Evolutionary conservation across 257 asterid genomes (phyloP), one percentile per base, ranked within the genome.

Genomic region (Lithospermum erythrorhizon): DNA sequence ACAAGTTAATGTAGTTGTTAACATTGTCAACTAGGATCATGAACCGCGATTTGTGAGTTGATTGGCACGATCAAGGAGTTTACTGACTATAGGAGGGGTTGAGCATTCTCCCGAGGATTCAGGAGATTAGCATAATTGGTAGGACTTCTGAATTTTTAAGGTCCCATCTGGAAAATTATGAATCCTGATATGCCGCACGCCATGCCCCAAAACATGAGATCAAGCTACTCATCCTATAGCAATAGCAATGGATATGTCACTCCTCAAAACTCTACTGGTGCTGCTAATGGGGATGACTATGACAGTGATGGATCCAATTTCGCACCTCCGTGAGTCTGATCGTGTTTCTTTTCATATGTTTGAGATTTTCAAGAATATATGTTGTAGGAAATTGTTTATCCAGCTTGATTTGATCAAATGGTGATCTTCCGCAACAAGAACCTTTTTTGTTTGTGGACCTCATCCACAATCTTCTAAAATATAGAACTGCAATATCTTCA

Each of bases 261-360:
- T 59, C 90, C 81, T 0, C 83, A 79, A 76, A 72, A 72, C 78
- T 84, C 95, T 29, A 84, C 70, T 74, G 75, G 80, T 27, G 69
- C 78, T 70, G 80, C 95, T 53, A 86, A 82, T 45, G 95, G 85
- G 22, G 97, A 93, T 21, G 98, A 86, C 55, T 93, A 89, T 63
- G 98, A 89, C 73, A 88, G 95, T 24, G 98, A 93, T 80, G 95
- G 97, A 69, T 88, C 90, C 75, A 86, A 71, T 77, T 93, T 84
- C 10, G 87, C 95, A 57, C 97, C 97, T 21, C 89, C 75, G 98
- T 93, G 72, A 65, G 95, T 73, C 61, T 21, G 61, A 68, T 57
- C n/a, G 16, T 53, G 30, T 61, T 11, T 19, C 35, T 11, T 5
- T 14, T 13, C 32, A 13, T 19, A 18, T 1, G 9, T 25, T n/a